Evolutionary conservation across 768 basidiomycete genomes (phyloP).

Genomic region (Suillus occidentalis): DNA sequence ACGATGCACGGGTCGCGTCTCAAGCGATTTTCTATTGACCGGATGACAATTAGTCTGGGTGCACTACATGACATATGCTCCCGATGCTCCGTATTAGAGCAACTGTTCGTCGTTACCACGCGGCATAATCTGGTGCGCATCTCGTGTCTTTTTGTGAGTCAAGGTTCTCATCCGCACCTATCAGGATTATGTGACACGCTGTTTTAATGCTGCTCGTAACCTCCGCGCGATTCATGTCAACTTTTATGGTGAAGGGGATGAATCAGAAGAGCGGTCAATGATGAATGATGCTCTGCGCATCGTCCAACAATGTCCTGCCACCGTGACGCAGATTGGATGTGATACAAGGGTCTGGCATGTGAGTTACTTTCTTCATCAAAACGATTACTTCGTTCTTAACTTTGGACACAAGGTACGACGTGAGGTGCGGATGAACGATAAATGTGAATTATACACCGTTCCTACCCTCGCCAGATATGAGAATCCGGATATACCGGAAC

Average conservation of each 20-base stretch:
- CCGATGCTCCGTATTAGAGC: conserved; percentile 52
- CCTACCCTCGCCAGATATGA: conserved; percentile 54
- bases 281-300: conserved; percentile 44
- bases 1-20: conserved; percentile 51
- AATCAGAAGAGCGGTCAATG: conserved; percentile 18
- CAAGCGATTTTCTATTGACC: conserved; percentile 59
- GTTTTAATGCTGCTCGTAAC: conserved; percentile 43
- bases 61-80: conserved; percentile 55
- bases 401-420: conserved; percentile 44
- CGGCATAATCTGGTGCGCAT: conserved; percentile 45
- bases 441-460: conserved; percentile 39
- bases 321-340: conserved; percentile 63
- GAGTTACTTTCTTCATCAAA: conserved; percentile 13
- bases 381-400: conserved; percentile 5
- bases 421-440: conserved; percentile 34
- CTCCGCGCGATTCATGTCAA: conserved; percentile 65
- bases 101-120: conserved; percentile 63
- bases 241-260: conserved; percentile 34
- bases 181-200: conserved; percentile 24
- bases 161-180: neutral
- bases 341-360: conserved; percentile 75
- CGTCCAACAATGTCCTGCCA: conserved; percentile 48
- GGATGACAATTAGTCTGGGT: conserved; percentile 54
- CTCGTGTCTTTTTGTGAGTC: neutral
- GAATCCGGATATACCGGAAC: conserved; percentile 67